Evolutionary conservation across 768 basidiomycete species (phyloP).

Genomic region (Leccinellum albellum): DNA sequence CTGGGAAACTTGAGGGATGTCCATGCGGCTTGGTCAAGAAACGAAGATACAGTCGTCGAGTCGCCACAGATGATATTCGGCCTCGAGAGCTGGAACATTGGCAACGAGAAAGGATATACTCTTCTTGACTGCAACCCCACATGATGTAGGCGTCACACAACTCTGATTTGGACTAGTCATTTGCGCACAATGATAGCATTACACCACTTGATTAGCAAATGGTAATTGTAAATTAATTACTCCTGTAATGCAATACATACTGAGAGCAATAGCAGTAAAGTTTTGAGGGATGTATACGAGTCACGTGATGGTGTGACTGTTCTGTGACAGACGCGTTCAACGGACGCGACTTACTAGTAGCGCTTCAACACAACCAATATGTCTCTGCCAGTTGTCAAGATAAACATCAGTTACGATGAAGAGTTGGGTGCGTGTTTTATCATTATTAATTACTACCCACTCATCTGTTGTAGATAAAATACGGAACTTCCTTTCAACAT

Average conservation of each 20-base stretch:
- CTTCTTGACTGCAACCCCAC: constrained; percentile 19
- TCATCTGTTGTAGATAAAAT: constrained; percentile 53
- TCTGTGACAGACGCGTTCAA: constrained; percentile 28
- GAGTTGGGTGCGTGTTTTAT: constrained; percentile 55
- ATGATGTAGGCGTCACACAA: not conserved
- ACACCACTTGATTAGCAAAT: not conserved
- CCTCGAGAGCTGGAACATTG: constrained; percentile 29
- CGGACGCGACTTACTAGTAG: constrained; percentile 16
- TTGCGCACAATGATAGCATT: not conserved
- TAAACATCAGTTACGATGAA: constrained; percentile 61
- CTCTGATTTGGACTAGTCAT: not conserved
- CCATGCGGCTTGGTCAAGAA: constrained; percentile 30
- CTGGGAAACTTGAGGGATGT: constrained; percentile 46
- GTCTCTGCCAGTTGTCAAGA: constrained; percentile 61
- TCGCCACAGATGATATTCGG: constrained; percentile 27
- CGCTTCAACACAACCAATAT: constrained; percentile 32
- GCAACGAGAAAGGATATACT: constrained; percentile 16
- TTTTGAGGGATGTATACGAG: too few relatives aligned
- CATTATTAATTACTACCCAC: not conserved
- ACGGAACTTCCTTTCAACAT: constrained; percentile 65
- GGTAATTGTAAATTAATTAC: not conserved
- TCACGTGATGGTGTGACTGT: constrained; percentile 15
- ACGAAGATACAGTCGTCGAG: constrained; percentile 18
- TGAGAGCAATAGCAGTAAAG: too few relatives aligned
- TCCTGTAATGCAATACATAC: not conserved